Evolutionary conservation across 2,329 filamentous ascomycete species (phyloP), one percentile per base, ranked within the genome.

Genomic region (Chaetoscypha palmicola): DNA sequence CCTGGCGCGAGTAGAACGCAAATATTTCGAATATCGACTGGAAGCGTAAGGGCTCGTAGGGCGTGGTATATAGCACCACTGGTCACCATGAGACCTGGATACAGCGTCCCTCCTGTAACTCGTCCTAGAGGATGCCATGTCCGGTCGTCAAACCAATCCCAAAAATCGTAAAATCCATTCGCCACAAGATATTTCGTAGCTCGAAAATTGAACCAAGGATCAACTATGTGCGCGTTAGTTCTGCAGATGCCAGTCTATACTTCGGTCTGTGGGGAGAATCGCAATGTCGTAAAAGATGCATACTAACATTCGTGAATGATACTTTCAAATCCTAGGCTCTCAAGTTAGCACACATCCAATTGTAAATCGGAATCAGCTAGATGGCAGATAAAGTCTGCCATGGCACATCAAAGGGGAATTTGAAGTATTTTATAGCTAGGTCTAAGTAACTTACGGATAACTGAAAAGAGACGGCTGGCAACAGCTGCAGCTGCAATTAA

Each of bases 131-230:
- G 92, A 69, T 98, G 91, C 92, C 92, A 98, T 79, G 92, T 98
- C 72, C 92, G 83, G 73, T 98, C 92, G 68, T 98, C 92, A 63
- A 98, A 98, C 92, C 92, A 98, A 67, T 98, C 91, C 92, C 92
- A 98, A 66, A 98, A 98, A 67, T 86, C 89, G 68, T 95, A 94
- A 71, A 98, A 97, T 59, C 92, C 92, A 81, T 98, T 80, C 63
- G 91, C 79, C 44, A 98, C 87, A 44, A 98, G 79, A 63, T 98
- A 97, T 69, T 97, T 97, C 45, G 92, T 97, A 55, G 92, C 92
- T 67, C 92, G 79, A 70, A 98, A 98, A 70, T 98, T 98, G 73
- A 98, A 98, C 92, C 92, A 98, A 26, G 92, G 92, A 69, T 98
- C 92, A 70, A 98, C 91, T 98, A 63, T 34, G 61, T 39, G 32